Evolutionary conservation across 2,329 filamentous ascomycete genomes (phyloP).

Genomic region (Decorospora gaudefroyi): DNA sequence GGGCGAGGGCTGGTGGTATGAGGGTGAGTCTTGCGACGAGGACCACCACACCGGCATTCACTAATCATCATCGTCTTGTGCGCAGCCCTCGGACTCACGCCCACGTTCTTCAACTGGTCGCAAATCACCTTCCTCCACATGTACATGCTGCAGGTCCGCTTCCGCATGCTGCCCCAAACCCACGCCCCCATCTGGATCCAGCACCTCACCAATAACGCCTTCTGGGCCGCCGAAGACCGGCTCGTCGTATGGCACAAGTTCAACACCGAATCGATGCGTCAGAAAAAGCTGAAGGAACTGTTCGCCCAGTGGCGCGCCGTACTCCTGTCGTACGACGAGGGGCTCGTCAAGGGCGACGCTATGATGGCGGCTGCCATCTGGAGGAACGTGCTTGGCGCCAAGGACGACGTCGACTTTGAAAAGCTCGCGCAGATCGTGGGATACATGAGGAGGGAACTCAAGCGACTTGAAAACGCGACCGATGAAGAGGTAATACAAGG

Average conservation of each 20-base stretch:
- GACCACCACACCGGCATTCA: neutral
- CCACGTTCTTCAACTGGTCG: conserved; percentile 94
- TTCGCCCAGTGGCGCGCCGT: conserved; percentile 92
- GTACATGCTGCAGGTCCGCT: conserved; percentile 82
- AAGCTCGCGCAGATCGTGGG: conserved; percentile 65
- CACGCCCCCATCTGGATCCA: conserved; percentile 79
- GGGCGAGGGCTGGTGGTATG: conserved; percentile 78
- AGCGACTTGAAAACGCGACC: conserved; percentile 57
- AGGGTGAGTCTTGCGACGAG: conserved; percentile 59
- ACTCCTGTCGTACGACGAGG: conserved; percentile 83
- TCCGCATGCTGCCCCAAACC: conserved; percentile 75
- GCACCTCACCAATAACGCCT: conserved; percentile 93
- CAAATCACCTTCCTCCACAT: conserved; percentile 96
- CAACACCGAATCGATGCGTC: conserved; percentile 58
- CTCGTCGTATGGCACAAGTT: conserved; percentile 81
- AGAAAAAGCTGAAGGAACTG: conserved; percentile 77
- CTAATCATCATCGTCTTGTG: conserved; percentile 25
- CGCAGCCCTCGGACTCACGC: conserved; percentile 73
- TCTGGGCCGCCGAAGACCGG: conserved; percentile 81
- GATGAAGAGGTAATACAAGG: conserved; percentile 59
- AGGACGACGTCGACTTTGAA: conserved; percentile 63
- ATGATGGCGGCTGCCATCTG: conserved; percentile 82
- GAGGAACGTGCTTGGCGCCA: conserved; percentile 88
- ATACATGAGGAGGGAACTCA: conserved; percentile 64
- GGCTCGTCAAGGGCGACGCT: conserved; percentile 74